Base-by-base conservation (phyloP, 1,284 basidiomycete species). In the Agaricales sp. region DNA sequence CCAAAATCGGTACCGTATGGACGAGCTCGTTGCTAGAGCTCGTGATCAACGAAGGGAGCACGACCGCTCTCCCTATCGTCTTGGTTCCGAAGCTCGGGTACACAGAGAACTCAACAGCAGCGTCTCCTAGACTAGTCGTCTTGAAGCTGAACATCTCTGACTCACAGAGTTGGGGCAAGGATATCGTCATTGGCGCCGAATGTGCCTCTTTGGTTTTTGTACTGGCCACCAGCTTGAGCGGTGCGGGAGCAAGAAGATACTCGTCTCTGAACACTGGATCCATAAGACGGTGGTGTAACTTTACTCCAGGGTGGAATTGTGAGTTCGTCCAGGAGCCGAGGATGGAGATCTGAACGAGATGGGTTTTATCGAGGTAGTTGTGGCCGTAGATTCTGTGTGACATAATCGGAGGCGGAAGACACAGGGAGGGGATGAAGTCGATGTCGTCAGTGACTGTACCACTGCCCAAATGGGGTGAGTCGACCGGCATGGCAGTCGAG, bases 41-140 rank as follows among this genome's bases (percentile, higher is more conserved):
- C 41, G 67, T 62, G 59, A 95, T 89, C 46, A 87, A 73, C 2
- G 80, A 80, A 2, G 94, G 85, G 24, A 94, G 72, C 20, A 92
- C 88, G 43, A 94, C 82, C 14, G 92, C 94, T 54, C 94, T 83
- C 22, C 95, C 96, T 54, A 99, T 92, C 26, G 94, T 91, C 67
- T 93, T 95, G 24, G 92, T 94, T n/a, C 96, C 96, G 65, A 99
- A 99, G 53, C 92, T 97, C 4, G 96, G 96, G 69, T 95, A 97
- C 21, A 99, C 73, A 37, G 95, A 97, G 62, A 98, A 91, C 63
- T 98, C 92, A 57, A 99, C 70, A 1, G 82, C 81, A 52, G 98
- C 79, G 30, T 77, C 74, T 47, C 84, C 79, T 18, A 95, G 66
- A 21, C 77, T 72, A 63, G 82, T 61, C 43, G 92, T 80, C 65